Conservation (phyloP, 176 grass and related monocot species). For the Avena atlantica region DNA sequence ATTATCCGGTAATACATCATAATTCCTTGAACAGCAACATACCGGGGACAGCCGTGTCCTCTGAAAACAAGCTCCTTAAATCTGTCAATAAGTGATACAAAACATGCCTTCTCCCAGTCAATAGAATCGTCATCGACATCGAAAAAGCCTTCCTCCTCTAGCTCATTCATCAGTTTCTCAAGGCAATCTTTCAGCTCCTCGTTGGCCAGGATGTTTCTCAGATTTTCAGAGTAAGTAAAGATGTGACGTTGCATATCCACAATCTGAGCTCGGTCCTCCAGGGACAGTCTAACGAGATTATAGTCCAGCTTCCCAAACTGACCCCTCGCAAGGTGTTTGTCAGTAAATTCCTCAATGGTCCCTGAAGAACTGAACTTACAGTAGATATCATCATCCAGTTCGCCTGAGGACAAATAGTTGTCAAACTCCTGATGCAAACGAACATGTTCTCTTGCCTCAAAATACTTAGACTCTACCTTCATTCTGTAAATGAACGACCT, state of each 20-base stretch:
- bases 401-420: neutral
- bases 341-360: neutral
- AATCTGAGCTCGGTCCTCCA: neutral
- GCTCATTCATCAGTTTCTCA: neutral
- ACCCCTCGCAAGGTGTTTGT: neutral
- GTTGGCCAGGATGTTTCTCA: no score
- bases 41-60: neutral
- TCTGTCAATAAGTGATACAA: neutral
- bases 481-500: neutral
- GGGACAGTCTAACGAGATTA: neutral
- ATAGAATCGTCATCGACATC: neutral
- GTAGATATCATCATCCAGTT: constrained; percentile 2
- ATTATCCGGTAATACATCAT: neutral
- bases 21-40: constrained; percentile 1
- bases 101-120: neutral
- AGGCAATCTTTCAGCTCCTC: neutral
- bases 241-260: neutral
- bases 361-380: neutral
- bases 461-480: neutral
- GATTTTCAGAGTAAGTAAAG: neutral
- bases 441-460: constrained; percentile 22
- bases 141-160: neutral
- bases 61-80: neutral
- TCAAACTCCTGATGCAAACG: constrained; percentile 3
- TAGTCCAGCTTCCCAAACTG: neutral